Evolutionary conservation across 495 filamentous ascomycete genomes (phyloP).

Genomic region (Achaetomiella virescens): DNA sequence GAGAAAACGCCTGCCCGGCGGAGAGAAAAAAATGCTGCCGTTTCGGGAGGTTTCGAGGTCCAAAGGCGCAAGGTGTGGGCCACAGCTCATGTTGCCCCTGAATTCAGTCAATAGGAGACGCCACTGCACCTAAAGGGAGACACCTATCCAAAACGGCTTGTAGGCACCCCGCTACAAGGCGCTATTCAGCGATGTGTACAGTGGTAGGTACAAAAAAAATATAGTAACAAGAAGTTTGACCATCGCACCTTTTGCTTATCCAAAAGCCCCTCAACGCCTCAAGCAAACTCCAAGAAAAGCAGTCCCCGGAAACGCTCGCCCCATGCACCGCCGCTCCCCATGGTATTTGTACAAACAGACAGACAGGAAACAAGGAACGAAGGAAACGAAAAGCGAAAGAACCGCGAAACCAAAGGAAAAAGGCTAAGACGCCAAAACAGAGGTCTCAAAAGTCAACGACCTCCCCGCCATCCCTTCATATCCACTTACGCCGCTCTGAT

Average conservation of each 20-base stretch:
- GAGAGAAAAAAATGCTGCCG: too few species aligned
- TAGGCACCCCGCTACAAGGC: too few species aligned
- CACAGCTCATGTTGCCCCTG: too few species aligned
- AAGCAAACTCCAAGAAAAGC: too few species aligned
- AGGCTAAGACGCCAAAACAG: conserved; percentile 4
- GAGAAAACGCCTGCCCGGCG: too few species aligned
- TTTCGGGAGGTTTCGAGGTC: too few species aligned
- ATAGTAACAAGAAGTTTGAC: neutral
- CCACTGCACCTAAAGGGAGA: too few species aligned
- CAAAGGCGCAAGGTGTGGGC: too few species aligned
- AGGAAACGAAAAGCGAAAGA: neutral
- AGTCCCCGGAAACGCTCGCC: neutral
- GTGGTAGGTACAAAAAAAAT: neutral
- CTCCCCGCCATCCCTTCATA: neutral
- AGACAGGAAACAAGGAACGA: neutral
- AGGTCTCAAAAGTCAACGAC: conserved; percentile 27
- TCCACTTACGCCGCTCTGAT: neutral
- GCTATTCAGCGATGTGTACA: too few species aligned
- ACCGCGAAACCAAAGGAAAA: neutral
- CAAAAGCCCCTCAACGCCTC: neutral
- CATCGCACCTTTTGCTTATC: neutral
- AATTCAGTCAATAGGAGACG: too few species aligned
- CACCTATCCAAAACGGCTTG: too few species aligned
- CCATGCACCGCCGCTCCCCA: conserved; percentile 2
- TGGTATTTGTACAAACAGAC: conserved; percentile 4